Evolutionary conservation across 305 asterid species (phyloP).

Genomic region (Solanum hybrid): DNA sequence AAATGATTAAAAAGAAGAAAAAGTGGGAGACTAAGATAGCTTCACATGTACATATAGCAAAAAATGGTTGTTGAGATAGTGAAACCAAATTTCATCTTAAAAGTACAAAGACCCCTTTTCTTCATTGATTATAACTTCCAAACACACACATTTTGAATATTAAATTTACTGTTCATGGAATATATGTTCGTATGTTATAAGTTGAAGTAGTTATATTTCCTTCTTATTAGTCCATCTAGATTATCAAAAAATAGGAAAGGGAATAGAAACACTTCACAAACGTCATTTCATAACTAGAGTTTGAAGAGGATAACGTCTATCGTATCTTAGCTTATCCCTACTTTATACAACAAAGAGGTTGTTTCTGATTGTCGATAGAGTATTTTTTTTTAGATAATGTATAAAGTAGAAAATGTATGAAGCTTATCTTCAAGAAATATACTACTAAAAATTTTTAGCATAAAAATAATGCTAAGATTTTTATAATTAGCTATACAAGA

Average conservation of each 20-base stretch:
- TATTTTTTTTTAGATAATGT: neutral
- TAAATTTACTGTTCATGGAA: neutral
- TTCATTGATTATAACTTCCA: neutral
- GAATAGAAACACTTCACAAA: neutral
- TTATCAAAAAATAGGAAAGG: neutral
- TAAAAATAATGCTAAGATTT: neutral
- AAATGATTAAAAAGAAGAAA: neutral
- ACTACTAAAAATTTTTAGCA: neutral
- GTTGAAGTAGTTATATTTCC: neutral
- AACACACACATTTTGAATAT: neutral
- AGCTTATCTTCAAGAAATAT: neutral
- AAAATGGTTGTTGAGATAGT: neutral
- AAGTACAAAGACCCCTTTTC: neutral
- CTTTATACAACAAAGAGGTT: no score
- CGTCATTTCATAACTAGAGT: neutral
- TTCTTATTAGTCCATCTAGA: no score
- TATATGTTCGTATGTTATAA: neutral
- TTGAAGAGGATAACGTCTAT: neutral
- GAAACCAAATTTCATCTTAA: neutral
- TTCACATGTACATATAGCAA: neutral
- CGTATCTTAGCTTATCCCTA: neutral
- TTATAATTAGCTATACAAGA: neutral
- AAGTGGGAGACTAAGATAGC: neutral
- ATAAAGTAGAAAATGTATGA: neutral
- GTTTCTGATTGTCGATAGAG: neutral